Evolutionary conservation across 306 rosid species (phyloP).

Genomic region (Vigna angularis): DNA sequence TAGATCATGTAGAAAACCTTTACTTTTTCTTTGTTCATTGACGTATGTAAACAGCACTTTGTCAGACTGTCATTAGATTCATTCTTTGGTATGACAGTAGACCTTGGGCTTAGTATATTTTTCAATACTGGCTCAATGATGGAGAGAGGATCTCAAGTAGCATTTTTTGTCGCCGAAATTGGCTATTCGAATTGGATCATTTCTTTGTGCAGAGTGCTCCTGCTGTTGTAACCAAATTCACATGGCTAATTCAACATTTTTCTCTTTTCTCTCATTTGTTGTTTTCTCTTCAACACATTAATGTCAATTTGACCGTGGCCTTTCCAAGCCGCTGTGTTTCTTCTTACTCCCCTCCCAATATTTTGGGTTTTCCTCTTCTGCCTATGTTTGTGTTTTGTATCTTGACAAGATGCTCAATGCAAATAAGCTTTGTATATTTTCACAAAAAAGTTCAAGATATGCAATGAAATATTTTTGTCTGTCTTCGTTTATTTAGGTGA

Average conservation of each 20-base stretch:
- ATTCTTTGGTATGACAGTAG: conserved; percentile 45
- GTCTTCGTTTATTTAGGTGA: too few relatives aligned
- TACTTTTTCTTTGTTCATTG: conserved; percentile 24
- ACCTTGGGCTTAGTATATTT: not conserved
- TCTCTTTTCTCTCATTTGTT: too few relatives aligned
- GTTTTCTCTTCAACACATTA: too few relatives aligned
- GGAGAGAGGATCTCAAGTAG: not conserved
- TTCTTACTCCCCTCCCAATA: not conserved
- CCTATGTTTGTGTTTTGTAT: too few relatives aligned
- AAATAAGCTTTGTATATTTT: too few relatives aligned
- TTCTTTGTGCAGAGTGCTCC: not conserved
- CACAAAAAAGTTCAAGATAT: too few relatives aligned
- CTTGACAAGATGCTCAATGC: too few relatives aligned
- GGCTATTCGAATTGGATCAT: not conserved
- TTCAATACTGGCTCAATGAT: not conserved
- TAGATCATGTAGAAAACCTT: conserved; percentile 45
- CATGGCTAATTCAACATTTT: not conserved
- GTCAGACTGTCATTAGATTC: conserved; percentile 29
- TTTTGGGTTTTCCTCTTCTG: too few relatives aligned
- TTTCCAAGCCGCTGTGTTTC: too few relatives aligned
- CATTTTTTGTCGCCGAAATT: not conserved
- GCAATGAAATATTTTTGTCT: too few relatives aligned
- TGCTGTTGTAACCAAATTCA: not conserved
- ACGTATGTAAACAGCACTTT: too few relatives aligned
- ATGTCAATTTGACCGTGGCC: not conserved